Evolutionary conservation across 768 basidiomycete species (phyloP), one percentile per base, ranked within the genome.

Genomic region (Galerina marginata): DNA sequence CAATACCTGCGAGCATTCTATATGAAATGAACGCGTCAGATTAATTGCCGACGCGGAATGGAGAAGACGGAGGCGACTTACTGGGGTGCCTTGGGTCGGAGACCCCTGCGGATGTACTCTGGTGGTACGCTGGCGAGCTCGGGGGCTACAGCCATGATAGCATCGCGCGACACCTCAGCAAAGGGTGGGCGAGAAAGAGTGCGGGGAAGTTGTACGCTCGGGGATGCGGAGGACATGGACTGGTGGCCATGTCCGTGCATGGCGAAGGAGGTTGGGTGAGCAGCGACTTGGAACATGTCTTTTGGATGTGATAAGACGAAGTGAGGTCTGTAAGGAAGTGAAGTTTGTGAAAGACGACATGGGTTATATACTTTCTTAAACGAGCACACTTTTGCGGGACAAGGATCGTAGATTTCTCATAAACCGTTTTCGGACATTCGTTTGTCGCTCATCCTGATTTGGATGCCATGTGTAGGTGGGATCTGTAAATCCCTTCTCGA

Each of bases 151-250:
- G 87, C 85, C 2, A 78, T 68, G 65, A 93, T 76, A 40, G 85
- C 83, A 42, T 86, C 85, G 47, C 79, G 75, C 40, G 85, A 79
- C 42, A 91, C 81, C 58, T 86, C 84, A 42, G 77, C 67, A 63
- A 83, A 87, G 2, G 79, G 73, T 4, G 91, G 90, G 10, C 89
- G 84, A 36, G 83, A 77, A 51, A 93, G 86, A 42, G 79, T 85
- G 56, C 90, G 84, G n/a, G 90, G 91, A 23, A 93, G 84, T 65
- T 91, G 87, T 10, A 92, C 80, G 65, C 65, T 70, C 3, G 76
- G 69, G 15, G 66, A 25, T 4, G 72, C 57, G 2, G 69, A 58
- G 23, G 71, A 49, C 33, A 71, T 61, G n/a, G 70, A 56, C 42
- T 72, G 75, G 33, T 75, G 75, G 29, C 67, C 65, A 64, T 79